Evolutionary conservation across 495 filamentous ascomycete genomes (phyloP), one percentile per base, ranked within the genome.

Genomic region (Parachaetomium inaequale): DNA sequence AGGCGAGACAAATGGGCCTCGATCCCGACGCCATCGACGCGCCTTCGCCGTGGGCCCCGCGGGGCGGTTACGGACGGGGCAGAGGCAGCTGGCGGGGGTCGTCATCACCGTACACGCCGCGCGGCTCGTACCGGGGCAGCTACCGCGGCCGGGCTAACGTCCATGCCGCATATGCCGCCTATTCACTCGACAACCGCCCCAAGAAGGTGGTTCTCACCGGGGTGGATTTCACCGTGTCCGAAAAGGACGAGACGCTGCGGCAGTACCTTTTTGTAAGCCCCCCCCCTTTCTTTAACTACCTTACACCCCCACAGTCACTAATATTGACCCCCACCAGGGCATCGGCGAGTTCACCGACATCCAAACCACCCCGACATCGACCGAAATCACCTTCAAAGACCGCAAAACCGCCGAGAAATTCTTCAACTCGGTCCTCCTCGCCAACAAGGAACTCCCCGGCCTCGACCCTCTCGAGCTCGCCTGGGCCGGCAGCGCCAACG

Each of bases 321-420:
- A 69, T 53, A 43, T 64, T 21, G 53, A 42, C 26, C 3, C 45
- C 36, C 3, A 34, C 3, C 62, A 96, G 93, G 88, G 87, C 64
- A 83, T 92, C 57, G 89, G 90, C 55, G 92, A 96, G 63, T 92
- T 89, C 67, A 86, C 91, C 57, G 84, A 84, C 43, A 87, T 97
- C 57, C 84, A 91, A 56, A 75, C 81, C 1, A 85, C 87, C 64
- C 82, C 87, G 0, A 73, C 82, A 2, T 81, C 26, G 70, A 88
- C 72, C 63, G 89, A 72, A 29, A 83, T 98, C 58, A 83, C 83
- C 2, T 98, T 98, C 73, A 92, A 90, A 65, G 91, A 98, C 67
- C 88, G 94, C 45, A 92, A 88, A 67, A 88, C 88, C 7, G 94
- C 93, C 15, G 93, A 97, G 74, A 89, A 89, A 69, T 89, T 93